A percentile compares a stretch with the other conserved stretches of the same genome.
phyloP scores from a whole-genome alignment of 139 green algal species.

The Asterochloris erici region DNA sequence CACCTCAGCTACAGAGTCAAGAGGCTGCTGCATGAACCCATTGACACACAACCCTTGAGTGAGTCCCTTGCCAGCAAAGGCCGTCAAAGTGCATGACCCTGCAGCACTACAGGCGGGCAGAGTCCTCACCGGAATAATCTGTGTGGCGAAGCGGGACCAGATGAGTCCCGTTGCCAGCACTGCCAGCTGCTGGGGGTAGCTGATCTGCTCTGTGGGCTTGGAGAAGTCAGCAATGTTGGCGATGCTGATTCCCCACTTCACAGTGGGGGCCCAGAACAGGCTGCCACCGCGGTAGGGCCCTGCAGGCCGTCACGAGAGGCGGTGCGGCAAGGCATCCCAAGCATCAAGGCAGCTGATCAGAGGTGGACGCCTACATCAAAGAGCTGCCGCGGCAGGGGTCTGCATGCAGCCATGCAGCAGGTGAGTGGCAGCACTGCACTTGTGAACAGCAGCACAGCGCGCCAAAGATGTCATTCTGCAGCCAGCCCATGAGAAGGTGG shows the following conservation, averaged over 20 bases:
- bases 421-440: too few relatives aligned
- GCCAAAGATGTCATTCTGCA: too few relatives aligned
- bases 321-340: too few relatives aligned
- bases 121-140: slow-evolving; percentile 72
- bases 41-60: neutral
- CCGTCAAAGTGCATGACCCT: neutral
- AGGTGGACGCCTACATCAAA: too few relatives aligned
- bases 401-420: too few relatives aligned
- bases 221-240: slow-evolving; percentile 95
- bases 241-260: slow-evolving; percentile 96
- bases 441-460: too few relatives aligned
- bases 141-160: slow-evolving; percentile 84
- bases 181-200: slow-evolving; percentile 88
- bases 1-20: neutral
- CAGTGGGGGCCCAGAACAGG: slow-evolving; percentile 93
- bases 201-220: slow-evolving; percentile 85
- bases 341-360: too few relatives aligned
- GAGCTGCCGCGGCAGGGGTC: too few relatives aligned
- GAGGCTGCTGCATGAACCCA: neutral
- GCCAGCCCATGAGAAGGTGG: too few relatives aligned
- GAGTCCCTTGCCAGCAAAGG: neutral
- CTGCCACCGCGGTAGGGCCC: too few relatives aligned
- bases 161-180: slow-evolving; percentile 89
- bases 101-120: neutral
- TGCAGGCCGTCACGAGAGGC: too few relatives aligned